Conservation (phyloP, 1,284 basidiomycete genomes). For the Caloboletus inedulis region DNA sequence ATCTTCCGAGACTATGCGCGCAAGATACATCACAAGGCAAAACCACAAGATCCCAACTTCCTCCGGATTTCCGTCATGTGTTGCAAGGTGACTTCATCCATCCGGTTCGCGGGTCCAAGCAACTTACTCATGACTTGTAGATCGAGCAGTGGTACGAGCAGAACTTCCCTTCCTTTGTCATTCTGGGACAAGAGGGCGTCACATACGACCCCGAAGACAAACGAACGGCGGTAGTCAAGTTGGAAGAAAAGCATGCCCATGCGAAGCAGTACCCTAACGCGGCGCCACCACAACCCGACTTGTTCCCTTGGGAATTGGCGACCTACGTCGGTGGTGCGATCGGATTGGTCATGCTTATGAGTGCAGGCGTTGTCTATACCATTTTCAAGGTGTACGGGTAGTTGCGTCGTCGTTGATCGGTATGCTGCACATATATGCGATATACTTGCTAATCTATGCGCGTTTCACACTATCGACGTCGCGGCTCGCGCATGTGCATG, state of each 20-base stretch:
- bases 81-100: constrained; percentile 55
- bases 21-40: constrained; percentile 78
- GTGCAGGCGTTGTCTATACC: constrained; percentile 33
- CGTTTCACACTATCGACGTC: not conserved
- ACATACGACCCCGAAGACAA: constrained; percentile 29
- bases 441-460: not conserved
- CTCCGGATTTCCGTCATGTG: constrained; percentile 77
- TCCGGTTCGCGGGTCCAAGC: not conserved
- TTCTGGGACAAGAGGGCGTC: constrained; percentile 38
- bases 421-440: not conserved
- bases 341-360: constrained; percentile 37
- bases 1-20: constrained; percentile 85
- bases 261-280: constrained; percentile 16
- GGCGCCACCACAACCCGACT: constrained; percentile 11
- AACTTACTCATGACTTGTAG: constrained; percentile 38
- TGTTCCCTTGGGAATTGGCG: constrained; percentile 36
- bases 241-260: constrained; percentile 41
- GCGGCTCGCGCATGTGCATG: too few species aligned
- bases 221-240: constrained; percentile 23
- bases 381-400: constrained; percentile 34
- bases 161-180: constrained; percentile 83
- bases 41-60: constrained; percentile 85
- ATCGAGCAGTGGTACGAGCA: constrained; percentile 92
- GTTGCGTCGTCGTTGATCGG: not conserved
- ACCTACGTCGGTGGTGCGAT: constrained; percentile 43